Evolutionary conservation across 2,329 filamentous ascomycete species (phyloP).

Genomic region (Gremmenia infestans): DNA sequence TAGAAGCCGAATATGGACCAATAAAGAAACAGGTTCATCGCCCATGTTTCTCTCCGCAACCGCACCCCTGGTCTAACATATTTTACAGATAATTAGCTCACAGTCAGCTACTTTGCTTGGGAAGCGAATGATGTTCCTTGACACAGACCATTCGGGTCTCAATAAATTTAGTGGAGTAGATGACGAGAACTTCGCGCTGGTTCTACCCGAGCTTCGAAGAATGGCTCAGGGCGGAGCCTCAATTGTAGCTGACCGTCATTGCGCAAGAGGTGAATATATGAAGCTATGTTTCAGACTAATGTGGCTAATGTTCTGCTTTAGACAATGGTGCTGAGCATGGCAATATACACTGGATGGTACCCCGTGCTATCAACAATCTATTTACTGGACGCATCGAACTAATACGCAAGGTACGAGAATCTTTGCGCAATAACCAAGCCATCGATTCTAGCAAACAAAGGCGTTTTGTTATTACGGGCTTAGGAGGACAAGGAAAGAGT

Average conservation of each 20-base stretch:
- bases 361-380: constrained; percentile 13
- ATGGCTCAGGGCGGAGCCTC: constrained; percentile 9
- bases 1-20: not conserved
- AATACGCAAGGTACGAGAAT: constrained; percentile 10
- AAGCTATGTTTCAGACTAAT: not conserved
- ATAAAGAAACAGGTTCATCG: constrained; percentile 1
- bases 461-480: constrained; percentile 20
- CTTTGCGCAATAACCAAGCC: not conserved
- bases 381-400: constrained; percentile 19
- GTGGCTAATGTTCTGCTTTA: not conserved
- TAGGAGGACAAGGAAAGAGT: constrained; percentile 23
- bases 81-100: constrained; percentile 1
- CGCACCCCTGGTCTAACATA: not conserved
- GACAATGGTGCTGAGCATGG: not conserved
- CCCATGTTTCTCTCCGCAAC: no score
- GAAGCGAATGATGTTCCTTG: constrained; percentile 14
- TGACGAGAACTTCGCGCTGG: constrained; percentile 12
- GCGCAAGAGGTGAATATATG: constrained; percentile 3
- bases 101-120: constrained; percentile 9
- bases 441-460: constrained; percentile 7
- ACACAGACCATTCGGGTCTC: constrained; percentile 16
- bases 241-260: constrained; percentile 1
- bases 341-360: constrained; percentile 16
- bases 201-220: constrained; percentile 13
- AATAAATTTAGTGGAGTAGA: constrained; percentile 15